A percentile compares a stretch with the other conserved stretches of the same genome.
These are phyloP conservation scores for Cocos nucifera DNA, from an alignment of 176 grass and related monocot species.

Conservation along the genomic window DNA sequence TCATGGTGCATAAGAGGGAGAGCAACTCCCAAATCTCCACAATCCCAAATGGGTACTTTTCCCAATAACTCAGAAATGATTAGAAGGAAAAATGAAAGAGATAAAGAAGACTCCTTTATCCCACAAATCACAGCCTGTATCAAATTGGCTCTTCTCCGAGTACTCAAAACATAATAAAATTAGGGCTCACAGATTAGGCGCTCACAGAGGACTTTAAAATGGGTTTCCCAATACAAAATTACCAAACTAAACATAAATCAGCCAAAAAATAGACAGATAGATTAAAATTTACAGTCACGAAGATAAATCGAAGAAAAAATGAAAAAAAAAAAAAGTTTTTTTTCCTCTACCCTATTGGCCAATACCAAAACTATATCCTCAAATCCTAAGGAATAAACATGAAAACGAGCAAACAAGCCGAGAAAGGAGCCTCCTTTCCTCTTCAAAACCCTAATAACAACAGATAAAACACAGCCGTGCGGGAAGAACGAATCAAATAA, in stretches of 20 bases:
- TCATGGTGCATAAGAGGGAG: slow-evolving; percentile 92
- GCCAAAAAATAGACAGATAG: neutral
- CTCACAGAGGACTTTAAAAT: too few species aligned
- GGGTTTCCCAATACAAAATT: too few species aligned
- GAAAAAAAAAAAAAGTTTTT: too few species aligned
- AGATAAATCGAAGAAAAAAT: neutral
- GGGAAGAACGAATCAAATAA: neutral
- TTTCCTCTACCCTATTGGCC: too few species aligned
- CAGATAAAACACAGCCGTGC: neutral
- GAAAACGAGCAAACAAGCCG: neutral
- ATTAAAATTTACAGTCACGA: neutral
- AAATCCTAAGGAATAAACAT: neutral
- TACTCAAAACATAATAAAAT: neutral
- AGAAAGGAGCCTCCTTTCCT: slow-evolving; percentile 2
- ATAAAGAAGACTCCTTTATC: neutral
- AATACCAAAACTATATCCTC: neutral
- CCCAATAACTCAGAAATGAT: neutral
- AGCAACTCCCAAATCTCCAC: slow-evolving; percentile 91
- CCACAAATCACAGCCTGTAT: neutral
- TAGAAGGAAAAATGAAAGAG: neutral
- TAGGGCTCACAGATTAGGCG: neutral
- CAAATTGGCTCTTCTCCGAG: neutral
- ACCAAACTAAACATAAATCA: neutral
- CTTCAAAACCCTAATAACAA: slow-evolving; percentile 4
- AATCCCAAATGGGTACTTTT: slow-evolving; percentile 10